Evolutionary conservation across 1,284 basidiomycete genomes (phyloP), one percentile per base, ranked within the genome.

Genomic region (Ganoderma leucocontextum): DNA sequence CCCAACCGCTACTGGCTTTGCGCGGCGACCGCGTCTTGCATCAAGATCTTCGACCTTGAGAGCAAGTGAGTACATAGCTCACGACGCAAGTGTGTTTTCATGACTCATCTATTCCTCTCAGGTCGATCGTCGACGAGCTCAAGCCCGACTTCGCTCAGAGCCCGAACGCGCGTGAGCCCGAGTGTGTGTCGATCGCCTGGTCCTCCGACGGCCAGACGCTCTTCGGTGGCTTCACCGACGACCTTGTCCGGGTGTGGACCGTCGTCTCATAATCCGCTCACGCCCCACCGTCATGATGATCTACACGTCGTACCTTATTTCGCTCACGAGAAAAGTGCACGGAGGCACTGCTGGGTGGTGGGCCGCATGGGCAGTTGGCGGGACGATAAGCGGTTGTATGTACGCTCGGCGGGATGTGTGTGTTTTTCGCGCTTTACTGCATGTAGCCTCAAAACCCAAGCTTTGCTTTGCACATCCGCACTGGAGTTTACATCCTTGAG

Each of bases 1-100:
- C 98, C 98, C 75, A 98, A 98, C 89, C 93, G 96, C 72, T 99
- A 99, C 93, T 99, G 98, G 98, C 87, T 99, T 74, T 99, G 98
- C 83, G 98, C 98, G 76, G 98, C 98, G 75, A 99, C 98, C 74
- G 90, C 96, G 72, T 95, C 93, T 80, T 98, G 95, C 84, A 95
- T 99, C 87, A 99, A 99, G 89, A 99, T 98, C 84, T 98, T 98
- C 81, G 96, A 98, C 82, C 88, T 98, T 67, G 96, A 98, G 91
- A 95, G 93, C 92, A 97, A 97, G 96, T 95, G 75, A 79, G 94
- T 90, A 2, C 47, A 25, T 12, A 13, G 12, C 35, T 39, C 25
- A 52, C 44, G 44, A 42, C 60, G 22, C 29, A 41, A 61, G 38
- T 38, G 22, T 64, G 59, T 33, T 17, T 17, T 25, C 49, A 22